Evolutionary conservation across 2,329 filamentous ascomycete genomes (phyloP).

Genomic region (Shiraia sp.): DNA sequence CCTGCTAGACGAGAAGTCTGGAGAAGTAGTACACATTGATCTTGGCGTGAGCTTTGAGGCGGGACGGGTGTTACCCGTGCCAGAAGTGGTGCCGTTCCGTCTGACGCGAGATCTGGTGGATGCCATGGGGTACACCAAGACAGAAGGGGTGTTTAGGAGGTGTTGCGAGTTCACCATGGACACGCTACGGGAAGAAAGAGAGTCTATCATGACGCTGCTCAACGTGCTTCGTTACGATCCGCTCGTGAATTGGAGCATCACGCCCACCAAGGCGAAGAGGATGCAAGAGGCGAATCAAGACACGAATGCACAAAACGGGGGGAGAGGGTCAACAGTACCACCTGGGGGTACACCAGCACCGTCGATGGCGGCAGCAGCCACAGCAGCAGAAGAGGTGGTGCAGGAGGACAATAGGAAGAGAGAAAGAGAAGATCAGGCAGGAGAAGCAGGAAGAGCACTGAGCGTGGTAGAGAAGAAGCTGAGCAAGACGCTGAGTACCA

Average conservation of each 20-base stretch:
- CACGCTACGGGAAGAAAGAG: constrained; percentile 89
- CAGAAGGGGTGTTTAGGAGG: constrained; percentile 94
- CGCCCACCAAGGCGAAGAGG: constrained; percentile 65
- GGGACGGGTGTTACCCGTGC: constrained; percentile 90
- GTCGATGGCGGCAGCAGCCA: constrained; percentile 13
- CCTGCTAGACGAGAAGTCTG: constrained; percentile 82
- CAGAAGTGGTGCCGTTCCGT: constrained; percentile 93
- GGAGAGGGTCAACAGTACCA: constrained; percentile 34
- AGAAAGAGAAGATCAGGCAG: constrained; percentile 61
- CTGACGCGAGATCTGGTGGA: constrained; percentile 94
- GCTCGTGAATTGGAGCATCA: constrained; percentile 92
- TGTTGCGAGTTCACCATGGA: constrained; percentile 98
- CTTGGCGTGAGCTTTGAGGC: constrained; percentile 96
- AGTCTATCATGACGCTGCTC: constrained; percentile 97
- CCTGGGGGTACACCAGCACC: constrained; percentile 37
- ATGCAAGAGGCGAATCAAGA: constrained; percentile 67
- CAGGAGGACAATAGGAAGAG: constrained; percentile 44
- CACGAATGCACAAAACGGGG: constrained; percentile 49
- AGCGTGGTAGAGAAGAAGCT: constrained; percentile 96
- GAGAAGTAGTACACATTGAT: constrained; percentile 96
- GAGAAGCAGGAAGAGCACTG: constrained; percentile 88
- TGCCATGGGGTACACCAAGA: constrained; percentile 93
- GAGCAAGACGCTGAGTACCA: constrained; percentile 89
- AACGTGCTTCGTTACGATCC: constrained; percentile 98
- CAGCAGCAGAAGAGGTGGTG: constrained; percentile 26